A percentile compares a stretch with the other conserved stretches of the same genome.
phyloP scores from a whole-genome alignment of 495 filamentous ascomycete species.

The Penicillium desertorum region DNA sequence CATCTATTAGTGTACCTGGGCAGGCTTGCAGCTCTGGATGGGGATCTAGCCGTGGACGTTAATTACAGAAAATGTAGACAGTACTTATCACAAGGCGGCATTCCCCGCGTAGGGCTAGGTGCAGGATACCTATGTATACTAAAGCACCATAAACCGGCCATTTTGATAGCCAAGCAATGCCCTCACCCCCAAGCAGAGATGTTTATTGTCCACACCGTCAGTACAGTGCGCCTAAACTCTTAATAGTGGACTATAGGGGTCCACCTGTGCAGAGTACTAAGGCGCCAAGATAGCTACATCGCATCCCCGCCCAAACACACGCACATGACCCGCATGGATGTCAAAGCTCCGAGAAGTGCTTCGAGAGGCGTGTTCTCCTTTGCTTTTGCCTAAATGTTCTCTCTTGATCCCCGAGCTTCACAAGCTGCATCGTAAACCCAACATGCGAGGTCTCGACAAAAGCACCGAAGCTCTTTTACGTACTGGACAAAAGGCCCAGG shows the following conservation, averaged over 20 bases:
- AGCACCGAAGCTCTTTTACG: slow-evolving; percentile 25
- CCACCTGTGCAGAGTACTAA: neutral
- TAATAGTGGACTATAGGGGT: neutral
- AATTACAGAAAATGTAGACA: neutral
- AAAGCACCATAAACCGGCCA: neutral
- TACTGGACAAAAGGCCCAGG: slow-evolving; percentile 34
- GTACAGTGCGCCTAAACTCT: neutral
- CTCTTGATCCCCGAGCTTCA: neutral
- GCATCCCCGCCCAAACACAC: neutral
- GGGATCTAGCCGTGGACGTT: neutral
- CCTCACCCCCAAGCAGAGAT: neutral
- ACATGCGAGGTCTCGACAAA: slow-evolving; percentile 38
- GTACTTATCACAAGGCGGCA: neutral
- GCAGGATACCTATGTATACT: neutral
- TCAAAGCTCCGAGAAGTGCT: neutral
- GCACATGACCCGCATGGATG: slow-evolving; percentile 1
- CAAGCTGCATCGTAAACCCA: neutral
- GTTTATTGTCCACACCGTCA: neutral
- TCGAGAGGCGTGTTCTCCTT: neutral
- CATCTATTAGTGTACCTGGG: neutral
- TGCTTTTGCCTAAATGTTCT: neutral
- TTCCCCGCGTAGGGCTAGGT: neutral
- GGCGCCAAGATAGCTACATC: neutral
- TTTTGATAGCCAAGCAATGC: neutral
- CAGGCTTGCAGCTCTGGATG: neutral